phyloP scores from a whole-genome alignment of 192 early-diverging fungal species.

The Entrophospora sp. region DNA sequence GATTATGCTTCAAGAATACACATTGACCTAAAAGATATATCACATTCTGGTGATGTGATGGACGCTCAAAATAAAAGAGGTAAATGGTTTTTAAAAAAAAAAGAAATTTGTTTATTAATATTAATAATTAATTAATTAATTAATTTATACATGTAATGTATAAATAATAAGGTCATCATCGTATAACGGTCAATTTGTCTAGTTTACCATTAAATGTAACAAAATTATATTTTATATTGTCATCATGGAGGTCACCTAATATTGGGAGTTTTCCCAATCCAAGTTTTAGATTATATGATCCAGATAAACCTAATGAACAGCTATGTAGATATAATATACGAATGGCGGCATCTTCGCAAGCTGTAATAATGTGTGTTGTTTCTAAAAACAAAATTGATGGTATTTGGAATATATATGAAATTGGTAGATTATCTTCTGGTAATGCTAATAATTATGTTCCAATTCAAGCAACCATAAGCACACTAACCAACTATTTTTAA shows the following conservation, averaged over 20 bases:
- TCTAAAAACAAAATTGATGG: neutral
- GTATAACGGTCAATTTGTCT: conserved; percentile 8
- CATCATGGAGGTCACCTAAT: conserved; percentile 13
- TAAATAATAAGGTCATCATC: conserved; percentile 22
- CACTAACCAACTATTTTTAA: too few relatives aligned
- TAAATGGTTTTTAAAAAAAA: too few relatives aligned
- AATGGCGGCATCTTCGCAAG: conserved; percentile 8
- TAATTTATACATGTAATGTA: too few relatives aligned
- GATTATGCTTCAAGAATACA: conserved; percentile 14
- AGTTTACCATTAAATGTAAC: conserved; percentile 9
- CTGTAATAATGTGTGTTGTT: conserved; percentile 19
- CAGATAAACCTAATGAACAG: neutral
- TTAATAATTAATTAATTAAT: too few relatives aligned
- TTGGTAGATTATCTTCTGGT: conserved; percentile 14
- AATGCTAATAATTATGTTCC: conserved; percentile 24
- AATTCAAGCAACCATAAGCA: neutral
- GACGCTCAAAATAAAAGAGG: conserved; percentile 12
- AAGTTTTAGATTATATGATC: conserved; percentile 18
- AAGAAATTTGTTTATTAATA: too few relatives aligned
- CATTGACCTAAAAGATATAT: neutral
- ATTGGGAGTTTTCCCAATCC: conserved; percentile 19
- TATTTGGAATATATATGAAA: conserved; percentile 8
- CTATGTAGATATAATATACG: conserved; percentile 18
- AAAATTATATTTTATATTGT: conserved; percentile 22
- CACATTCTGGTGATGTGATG: conserved; percentile 22